Base-by-base conservation (phyloP, 768 basidiomycete species). In the Panellus pusillus region DNA sequence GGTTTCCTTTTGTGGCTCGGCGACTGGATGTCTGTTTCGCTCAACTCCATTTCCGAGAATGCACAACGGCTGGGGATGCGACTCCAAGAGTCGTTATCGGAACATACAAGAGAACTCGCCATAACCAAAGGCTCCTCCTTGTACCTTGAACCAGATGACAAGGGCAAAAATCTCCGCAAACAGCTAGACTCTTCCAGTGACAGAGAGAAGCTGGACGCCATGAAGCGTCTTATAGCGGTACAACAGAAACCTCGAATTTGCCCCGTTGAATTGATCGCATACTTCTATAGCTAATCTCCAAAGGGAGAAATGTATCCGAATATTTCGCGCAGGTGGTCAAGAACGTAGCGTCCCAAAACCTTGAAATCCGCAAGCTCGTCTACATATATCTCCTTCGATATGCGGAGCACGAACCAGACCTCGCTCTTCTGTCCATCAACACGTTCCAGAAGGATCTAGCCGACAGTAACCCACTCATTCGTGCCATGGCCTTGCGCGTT, bases 241-340 rank as follows among this genome's bases (percentile, higher is more conserved):
- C 63, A 89, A 38, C 14, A 19, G 18, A n/a, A 6, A n/a, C 7
- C 18, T 28, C 43, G 13, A 19, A 28, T 27, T n/a, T 44, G 32
- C 32, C 13, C 28, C 29, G 41, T 46, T 37, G 18, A 44, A 55
- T 44, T 28, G 19, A 14, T 31, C 35, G 46, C 7, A 17, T 44
- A 19, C 39, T 15, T 45, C n/a, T 35, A 37, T 65, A 94, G 92
- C 82, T 96, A 70, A 95, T 96, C 50, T 93, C 91, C 36, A 95
- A 96, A 75, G 87, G 87, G 44, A 86, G 91, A 49, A 88, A 93
- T 61, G 91, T 97, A 59, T 88, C 94, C 20, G 83, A 87, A 56
- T 95, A 93, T 79, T 98, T 98, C 65, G 91, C 97, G 5, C 90
- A 91, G 65, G 97, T 99, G 24, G 94, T 98, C 63, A 98, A 95